phyloP scores from a whole-genome alignment of 208 protist genomes.

The Wallacemonas rigidus region DNA sequence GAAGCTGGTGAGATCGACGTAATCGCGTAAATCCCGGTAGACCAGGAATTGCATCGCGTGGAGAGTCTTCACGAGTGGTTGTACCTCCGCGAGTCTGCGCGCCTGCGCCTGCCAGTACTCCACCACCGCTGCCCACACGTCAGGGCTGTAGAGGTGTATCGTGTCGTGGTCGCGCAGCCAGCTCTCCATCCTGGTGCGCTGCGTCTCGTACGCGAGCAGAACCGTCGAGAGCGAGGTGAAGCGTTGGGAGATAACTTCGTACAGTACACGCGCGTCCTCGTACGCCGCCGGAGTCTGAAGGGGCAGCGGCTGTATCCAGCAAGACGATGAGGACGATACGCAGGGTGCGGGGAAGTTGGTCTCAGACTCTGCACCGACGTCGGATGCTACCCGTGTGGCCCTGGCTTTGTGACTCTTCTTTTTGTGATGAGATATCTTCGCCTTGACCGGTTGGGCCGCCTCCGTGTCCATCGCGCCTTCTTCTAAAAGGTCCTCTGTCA shows the following conservation, averaged over 20 bases:
- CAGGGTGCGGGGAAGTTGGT: too few relatives aligned
- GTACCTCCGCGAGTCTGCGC: neutral
- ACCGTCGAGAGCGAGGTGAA: neutral
- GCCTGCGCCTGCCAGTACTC: constrained; percentile 10
- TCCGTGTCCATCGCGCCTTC: too few relatives aligned
- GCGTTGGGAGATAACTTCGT: neutral
- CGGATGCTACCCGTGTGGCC: too few relatives aligned
- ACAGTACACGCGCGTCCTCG: neutral
- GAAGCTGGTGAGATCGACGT: neutral
- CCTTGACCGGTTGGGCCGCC: too few relatives aligned
- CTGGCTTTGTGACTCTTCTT: neutral
- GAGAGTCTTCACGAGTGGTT: neutral
- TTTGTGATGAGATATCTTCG: too few relatives aligned
- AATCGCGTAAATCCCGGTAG: constrained; percentile 12
- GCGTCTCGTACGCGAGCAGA: neutral
- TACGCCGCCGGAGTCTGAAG: neutral
- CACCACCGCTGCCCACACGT: neutral
- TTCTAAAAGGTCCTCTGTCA: too few relatives aligned
- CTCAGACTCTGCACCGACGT: too few relatives aligned
- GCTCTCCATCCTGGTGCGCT: neutral
- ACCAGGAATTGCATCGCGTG: neutral
- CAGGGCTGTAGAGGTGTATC: neutral
- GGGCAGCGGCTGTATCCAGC: neutral
- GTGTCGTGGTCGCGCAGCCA: neutral
- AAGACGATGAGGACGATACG: neutral